Base-by-base conservation (phyloP, 2,329 filamentous ascomycete species). In the Beauveria caledonica region DNA sequence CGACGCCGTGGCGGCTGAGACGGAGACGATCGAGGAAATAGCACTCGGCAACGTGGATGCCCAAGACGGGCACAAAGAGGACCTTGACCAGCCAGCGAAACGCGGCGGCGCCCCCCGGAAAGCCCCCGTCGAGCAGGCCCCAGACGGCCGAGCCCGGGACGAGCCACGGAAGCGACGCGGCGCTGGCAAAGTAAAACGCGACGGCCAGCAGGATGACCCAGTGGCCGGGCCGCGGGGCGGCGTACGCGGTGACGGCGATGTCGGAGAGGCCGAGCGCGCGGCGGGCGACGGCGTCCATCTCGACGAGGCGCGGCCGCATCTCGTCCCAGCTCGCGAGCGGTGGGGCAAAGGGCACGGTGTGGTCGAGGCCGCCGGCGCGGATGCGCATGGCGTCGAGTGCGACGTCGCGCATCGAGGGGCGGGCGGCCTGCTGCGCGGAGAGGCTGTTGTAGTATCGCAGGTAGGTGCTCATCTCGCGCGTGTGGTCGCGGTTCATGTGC, bases 401-500 rank as follows among this genome's bases (percentile, higher is more conserved):
- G 58, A 60, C 25, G 60, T 62, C 61, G 59, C 53, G 50, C 53
- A 55, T 48, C 8, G 77, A 73, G 21, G 89, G 84, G 21, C 77
- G 75, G 61, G 82, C 75, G 54, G 87, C 81, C 54, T 80, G 75
- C 62, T 75, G 72, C 8, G 80, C 68, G 17, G 86, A 81, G 49
- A 90, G 77, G 17, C 78, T 72, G 70, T 77, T 79, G 76, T 86
- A 91, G 72, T 91, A 83, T 64, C 86, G 86, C n/a, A 95, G 83
- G 74, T 92, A 96, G 69, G 88, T 81, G 61, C 82, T 77, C 54
- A 96, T 84, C 61, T 90, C 90, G 66, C 84, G 81, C 56, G 80
- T 77, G 75, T 96, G 93, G 73, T 93, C 88, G 48, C 78, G 77
- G 76, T 97, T 96, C 90, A 97, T 94, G 78, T 97, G 92, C 39